Base-by-base conservation (phyloP, 805 yeast genomes). In the Suhomyces sp. region DNA sequence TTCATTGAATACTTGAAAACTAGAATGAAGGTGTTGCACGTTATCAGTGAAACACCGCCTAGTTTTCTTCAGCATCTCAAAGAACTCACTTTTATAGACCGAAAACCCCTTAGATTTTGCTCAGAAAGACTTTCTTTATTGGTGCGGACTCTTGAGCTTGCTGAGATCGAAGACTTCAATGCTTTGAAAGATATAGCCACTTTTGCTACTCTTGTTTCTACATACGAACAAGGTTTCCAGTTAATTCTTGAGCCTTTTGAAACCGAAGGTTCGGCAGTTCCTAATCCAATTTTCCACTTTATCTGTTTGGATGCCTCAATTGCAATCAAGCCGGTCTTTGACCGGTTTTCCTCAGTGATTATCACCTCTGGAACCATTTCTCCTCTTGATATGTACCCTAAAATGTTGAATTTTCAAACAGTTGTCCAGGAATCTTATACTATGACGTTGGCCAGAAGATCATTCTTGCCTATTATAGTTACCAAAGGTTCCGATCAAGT, bases 401-500 rank as follows among this genome's bases (percentile, higher is more conserved):
- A 89, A 60, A 93, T 93, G 98, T 75, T 93, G 55, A 88, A 91
- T 64, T 93, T 94, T 69, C 91, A 89, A 48, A 92, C 98, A 0
- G 96, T 92, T 3, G 79, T 94, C 33, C 97, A 92, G 68, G 94
- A 91, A 65, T 92, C 97, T 0, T 94, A 94, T 65, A 83, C 97
- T 1, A 94, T 94, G 97, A 89, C 99, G 0, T 79, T 94, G 58
- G 91, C 96, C 2, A 82, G 96, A 60, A 76, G 96, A 56, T 88
- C 98, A 0, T 94, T 94, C 67, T 77, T 94, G 61, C 99, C 99
- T 9, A 82, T 94, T 86, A 86, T 94, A 58, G 96, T 94, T 9
- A 93, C 99, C 0, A 93, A 96, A 66, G 99, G 99, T 0, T 88
- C 97, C 0, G 99, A 94, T 69, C 99, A 94, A 69, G 98, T 94